Evolutionary conservation across 1,284 basidiomycete genomes (phyloP).

Genomic region (Sporisorium graminicola): DNA sequence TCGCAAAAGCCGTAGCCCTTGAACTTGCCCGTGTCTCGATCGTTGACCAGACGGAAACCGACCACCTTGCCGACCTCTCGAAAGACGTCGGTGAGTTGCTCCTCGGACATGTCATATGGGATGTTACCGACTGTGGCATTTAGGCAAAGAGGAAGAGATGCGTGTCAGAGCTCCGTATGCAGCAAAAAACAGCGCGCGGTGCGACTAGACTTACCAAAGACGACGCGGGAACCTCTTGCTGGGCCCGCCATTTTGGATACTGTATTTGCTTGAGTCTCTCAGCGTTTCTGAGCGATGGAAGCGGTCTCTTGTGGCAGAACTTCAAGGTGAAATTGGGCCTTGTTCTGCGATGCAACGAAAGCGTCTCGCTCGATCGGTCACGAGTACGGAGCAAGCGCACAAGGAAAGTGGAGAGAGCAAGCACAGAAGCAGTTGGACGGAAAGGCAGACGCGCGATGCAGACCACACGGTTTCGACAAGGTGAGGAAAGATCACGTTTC

Average conservation of each 20-base stretch:
- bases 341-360: background rate
- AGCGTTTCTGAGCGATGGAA: background rate
- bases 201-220: conserved; percentile 26
- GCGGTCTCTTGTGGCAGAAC: background rate
- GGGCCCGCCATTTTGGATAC: conserved; percentile 37
- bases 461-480: conserved; percentile 18
- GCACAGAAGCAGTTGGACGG: conserved; percentile 7
- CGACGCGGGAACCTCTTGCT: conserved; percentile 54
- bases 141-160: background rate
- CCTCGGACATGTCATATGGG: conserved; percentile 68
- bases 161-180: conserved; percentile 2
- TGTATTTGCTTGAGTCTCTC: background rate
- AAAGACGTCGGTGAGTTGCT: conserved; percentile 68
- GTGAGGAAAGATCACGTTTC: conserved; percentile 6
- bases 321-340: background rate
- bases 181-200: conserved; percentile 8
- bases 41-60: conserved; percentile 78
- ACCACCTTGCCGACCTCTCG: conserved; percentile 67
- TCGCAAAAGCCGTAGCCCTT: conserved; percentile 98
- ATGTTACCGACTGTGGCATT: conserved; percentile 65
- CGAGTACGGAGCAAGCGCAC: conserved; percentile 7
- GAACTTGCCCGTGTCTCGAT: conserved; percentile 92
- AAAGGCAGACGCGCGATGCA: conserved; percentile 16
- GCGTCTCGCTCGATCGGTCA: background rate
- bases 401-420: background rate